Evolutionary conservation across 2,329 filamentous ascomycete genomes (phyloP), one percentile per base, ranked within the genome.

Genomic region (Herpomyces periplanetae): DNA sequence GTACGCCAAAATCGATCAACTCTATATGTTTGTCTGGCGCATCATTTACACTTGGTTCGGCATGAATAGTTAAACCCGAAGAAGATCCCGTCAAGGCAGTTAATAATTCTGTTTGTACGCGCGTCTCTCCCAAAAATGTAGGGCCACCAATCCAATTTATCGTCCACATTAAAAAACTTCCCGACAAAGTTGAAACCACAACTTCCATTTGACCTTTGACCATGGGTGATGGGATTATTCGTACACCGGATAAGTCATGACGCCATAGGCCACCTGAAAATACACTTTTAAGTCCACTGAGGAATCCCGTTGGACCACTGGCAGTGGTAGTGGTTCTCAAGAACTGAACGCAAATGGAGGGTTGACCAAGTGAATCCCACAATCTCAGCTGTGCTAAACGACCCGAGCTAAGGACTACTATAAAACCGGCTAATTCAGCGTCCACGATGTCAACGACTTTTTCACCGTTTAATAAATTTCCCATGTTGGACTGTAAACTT

Each of bases 131-230:
- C 17, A 63, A 51, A 18, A 68, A 47, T 16, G 64, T 56, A 31
- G 71, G 60, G 27, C 73, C 66, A 13, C 73, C 73, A 24, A 65
- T 66, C 35, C 75, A 68, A 31, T 75, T 69, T 16, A 88, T 49
- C 31, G 63, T 65, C 80, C 80, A 96, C 4, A 61, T 50, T 29
- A 84, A 62, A 11, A 96, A 41, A 22, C 59, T 51, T 11, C 65
- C 75, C 28, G 61, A 61, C 20, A 56, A 50, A 2, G 71, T 80
- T 7, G 61, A 56, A 14, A 73, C 57, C 17, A 87, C 51, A 13
- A 87, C 49, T 28, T 73, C 68, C 32, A 73, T 59, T 37, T 88
- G 71, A 10, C 71, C 73, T 26, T 69, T 57, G n/a, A n/a, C n/a
- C 22, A 58, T 54, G 14, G 49, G 46, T 5, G 61, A 58, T 20